Percentiles rank a stretch among this genome's conserved stretches.
Evolutionary conservation across 345 rosid genomes (phyloP).

Genomic region (Eucalyptus leucophloia): DNA sequence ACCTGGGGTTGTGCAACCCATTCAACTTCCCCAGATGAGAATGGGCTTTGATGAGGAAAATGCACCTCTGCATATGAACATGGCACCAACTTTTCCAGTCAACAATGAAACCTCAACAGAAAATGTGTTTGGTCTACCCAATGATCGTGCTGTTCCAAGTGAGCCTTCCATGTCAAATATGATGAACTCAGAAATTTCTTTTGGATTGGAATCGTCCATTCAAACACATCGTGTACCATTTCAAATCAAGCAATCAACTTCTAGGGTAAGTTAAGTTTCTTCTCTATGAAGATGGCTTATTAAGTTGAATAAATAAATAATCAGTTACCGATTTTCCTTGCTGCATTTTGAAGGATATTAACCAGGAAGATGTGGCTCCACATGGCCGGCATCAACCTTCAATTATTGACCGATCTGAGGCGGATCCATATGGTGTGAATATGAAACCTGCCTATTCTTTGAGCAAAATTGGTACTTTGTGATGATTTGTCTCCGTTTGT

Average conservation of each 20-base stretch:
- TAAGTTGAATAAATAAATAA: not conserved
- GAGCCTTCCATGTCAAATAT: constrained; percentile 19
- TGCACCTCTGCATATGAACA: constrained; percentile 6
- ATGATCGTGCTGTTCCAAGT: constrained; percentile 17
- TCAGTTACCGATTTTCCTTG: not conserved
- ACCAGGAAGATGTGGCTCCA: constrained; percentile 23
- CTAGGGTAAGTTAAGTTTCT: constrained; percentile 23
- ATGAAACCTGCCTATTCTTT: not conserved
- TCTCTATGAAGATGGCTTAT: not conserved
- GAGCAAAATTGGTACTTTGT: not conserved
- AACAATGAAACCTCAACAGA: constrained; percentile 20
- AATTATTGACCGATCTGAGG: constrained; percentile 18
- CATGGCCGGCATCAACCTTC: constrained; percentile 16
- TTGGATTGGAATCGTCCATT: constrained; percentile 43
- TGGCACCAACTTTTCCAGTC: constrained; percentile 7
- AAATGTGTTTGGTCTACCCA: constrained; percentile 13
- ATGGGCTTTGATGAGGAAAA: constrained; percentile 11
- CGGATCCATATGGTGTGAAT: constrained; percentile 23
- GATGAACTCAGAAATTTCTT: constrained; percentile 27
- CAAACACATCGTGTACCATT: constrained; percentile 38
- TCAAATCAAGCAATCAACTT: constrained; percentile 28
- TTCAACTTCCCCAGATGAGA: constrained; percentile 27
- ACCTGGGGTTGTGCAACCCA: constrained; percentile 45
- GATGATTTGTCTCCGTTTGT: not conserved
- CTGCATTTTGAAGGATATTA: constrained; percentile 26